Percentiles rank a stretch among this genome's conserved stretches.
phyloP scores from a whole-genome alignment of 2,329 filamentous ascomycete genomes.

The Exophiala phaeomuriformis region DNA sequence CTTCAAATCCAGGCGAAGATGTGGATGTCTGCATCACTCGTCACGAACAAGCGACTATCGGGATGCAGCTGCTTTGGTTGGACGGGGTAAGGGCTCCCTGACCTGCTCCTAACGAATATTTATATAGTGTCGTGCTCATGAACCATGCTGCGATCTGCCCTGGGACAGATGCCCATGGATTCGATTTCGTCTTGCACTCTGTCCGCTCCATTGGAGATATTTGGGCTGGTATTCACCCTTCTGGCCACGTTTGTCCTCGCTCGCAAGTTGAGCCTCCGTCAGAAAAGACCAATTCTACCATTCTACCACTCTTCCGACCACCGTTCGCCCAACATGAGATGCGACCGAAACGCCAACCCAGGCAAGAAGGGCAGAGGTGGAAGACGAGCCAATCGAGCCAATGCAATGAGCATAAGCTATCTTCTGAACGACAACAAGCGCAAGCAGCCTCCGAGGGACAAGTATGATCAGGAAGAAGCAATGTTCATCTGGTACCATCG shows the following conservation, averaged over 20 bases:
- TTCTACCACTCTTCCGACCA: background rate
- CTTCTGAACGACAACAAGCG: background rate
- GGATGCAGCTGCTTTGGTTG: background rate
- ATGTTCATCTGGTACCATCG: slow-evolving; percentile 3
- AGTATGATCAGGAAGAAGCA: background rate
- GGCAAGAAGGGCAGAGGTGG: background rate
- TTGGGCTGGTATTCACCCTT: background rate
- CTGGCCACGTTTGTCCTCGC: background rate
- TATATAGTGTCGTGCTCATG: background rate
- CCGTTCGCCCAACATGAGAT: background rate
- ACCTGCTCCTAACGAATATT: background rate
- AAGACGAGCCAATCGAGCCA: background rate
- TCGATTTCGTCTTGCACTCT: background rate
- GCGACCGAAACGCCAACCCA: background rate
- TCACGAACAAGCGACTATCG: background rate
- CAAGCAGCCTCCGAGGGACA: background rate
- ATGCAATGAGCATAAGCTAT: background rate
- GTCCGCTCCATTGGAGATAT: background rate
- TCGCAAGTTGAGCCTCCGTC: background rate
- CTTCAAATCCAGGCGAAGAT: background rate
- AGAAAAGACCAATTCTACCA: background rate
- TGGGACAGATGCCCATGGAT: background rate
- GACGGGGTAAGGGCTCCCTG: background rate
- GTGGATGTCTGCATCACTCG: background rate
- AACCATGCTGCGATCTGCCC: background rate